Evolutionary conservation across 352 stramenopile species (phyloP).

Genomic region (Phytophthora cactorum): DNA sequence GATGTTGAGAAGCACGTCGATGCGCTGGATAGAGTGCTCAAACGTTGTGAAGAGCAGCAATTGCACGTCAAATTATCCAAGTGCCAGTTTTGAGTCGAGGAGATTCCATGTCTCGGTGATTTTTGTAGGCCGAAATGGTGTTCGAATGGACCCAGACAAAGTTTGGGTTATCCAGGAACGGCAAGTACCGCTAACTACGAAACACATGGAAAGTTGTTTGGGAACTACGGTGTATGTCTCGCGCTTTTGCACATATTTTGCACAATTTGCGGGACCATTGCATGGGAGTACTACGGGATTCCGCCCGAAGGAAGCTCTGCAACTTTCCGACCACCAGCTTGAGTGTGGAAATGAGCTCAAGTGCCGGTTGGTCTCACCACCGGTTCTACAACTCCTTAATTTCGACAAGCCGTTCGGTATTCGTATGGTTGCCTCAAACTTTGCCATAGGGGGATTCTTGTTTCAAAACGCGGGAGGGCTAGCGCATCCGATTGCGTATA

Average conservation of each 20-base stretch:
- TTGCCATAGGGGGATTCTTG: neutral
- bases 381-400: neutral
- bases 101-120: constrained; percentile 14
- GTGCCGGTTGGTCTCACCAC: neutral
- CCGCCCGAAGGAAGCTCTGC: neutral
- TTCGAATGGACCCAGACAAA: constrained; percentile 13
- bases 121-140: constrained; percentile 4
- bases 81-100: neutral
- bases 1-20: neutral
- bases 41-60: neutral
- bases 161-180: constrained; percentile 3
- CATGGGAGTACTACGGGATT: constrained; percentile 2
- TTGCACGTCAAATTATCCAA: constrained; percentile 13
- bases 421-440: constrained; percentile 1
- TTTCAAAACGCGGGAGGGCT: constrained; percentile 1
- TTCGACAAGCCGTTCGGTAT: constrained; percentile 2
- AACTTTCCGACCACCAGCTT: neutral
- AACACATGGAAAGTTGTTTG: constrained; percentile 6
- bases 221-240: constrained; percentile 1
- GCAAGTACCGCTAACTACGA: neutral
- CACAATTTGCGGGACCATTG: constrained; percentile 5
- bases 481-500: neutral
- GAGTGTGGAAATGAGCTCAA: neutral
- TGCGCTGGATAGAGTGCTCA: neutral
- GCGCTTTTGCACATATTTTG: constrained; percentile 7